These are phyloP conservation scores for Pisolithus orientalis DNA, from an alignment of 768 basidiomycete species.

Conservation along the genomic window DNA sequence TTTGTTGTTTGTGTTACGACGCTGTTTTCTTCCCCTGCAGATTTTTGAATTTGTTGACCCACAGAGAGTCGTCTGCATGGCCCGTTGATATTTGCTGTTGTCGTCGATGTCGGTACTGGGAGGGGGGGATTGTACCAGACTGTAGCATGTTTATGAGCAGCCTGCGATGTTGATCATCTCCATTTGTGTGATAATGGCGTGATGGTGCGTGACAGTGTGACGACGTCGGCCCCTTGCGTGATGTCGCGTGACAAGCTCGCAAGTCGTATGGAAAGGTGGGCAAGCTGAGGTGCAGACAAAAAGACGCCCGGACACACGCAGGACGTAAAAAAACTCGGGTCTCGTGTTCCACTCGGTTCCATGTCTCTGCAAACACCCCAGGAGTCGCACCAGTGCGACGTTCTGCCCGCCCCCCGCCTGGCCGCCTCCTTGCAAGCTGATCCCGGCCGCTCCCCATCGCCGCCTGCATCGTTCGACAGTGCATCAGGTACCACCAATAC, in stretches of 20 bases:
- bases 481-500: background rate
- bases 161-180: too few species aligned
- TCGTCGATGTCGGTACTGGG: background rate
- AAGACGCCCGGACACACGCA: background rate
- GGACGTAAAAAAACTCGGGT: background rate
- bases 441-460: slow-evolving; percentile 1
- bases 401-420: slow-evolving; percentile 58
- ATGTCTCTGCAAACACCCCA: slow-evolving; percentile 14
- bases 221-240: slow-evolving; percentile 16
- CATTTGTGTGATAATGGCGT: background rate
- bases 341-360: background rate
- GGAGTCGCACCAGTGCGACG: slow-evolving; percentile 58
- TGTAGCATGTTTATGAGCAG: background rate
- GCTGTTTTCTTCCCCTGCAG: background rate
- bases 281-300: background rate
- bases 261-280: background rate
- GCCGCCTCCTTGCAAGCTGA: slow-evolving; percentile 18
- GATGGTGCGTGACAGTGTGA: slow-evolving; percentile 9
- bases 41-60: slow-evolving; percentile 3
- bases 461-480: slow-evolving; percentile 12
- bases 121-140: background rate
- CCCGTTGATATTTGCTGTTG: slow-evolving; percentile 3
- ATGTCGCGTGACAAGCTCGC: slow-evolving; percentile 29
- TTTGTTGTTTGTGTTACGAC: slow-evolving; percentile 19
- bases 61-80: background rate